phyloP scores from a whole-genome alignment of 305 asterid species.

The Fraxinus baroniana region DNA sequence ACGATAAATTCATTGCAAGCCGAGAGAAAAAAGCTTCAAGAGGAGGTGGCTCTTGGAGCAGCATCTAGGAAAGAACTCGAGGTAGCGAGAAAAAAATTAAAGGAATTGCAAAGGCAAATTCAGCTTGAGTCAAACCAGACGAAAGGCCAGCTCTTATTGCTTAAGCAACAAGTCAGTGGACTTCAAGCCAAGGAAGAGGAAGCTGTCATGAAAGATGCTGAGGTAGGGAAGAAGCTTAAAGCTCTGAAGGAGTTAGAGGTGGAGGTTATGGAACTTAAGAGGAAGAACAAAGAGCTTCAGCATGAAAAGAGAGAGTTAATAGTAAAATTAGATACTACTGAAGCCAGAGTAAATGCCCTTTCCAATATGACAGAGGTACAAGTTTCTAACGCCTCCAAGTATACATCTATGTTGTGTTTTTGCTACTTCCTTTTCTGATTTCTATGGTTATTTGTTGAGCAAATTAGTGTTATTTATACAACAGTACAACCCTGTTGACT shows the following conservation, averaged over 20 bases:
- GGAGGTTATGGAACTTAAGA: conserved; percentile 84
- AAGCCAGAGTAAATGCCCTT: conserved; percentile 59
- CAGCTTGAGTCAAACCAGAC: conserved; percentile 93
- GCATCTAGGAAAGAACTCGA: conserved; percentile 68
- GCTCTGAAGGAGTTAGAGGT: conserved; percentile 74
- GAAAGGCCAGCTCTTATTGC: conserved; percentile 77
- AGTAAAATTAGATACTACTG: conserved; percentile 78
- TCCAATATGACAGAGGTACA: conserved; percentile 87
- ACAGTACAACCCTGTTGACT: not conserved
- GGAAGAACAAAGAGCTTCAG: conserved; percentile 92
- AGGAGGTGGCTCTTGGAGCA: conserved; percentile 67
- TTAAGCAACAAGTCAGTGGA: conserved; percentile 84
- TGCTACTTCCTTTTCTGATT: not conserved
- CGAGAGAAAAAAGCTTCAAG: conserved; percentile 89
- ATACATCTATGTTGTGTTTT: not conserved
- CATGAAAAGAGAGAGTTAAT: conserved; percentile 80
- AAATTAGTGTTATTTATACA: not conserved
- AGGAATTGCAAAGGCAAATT: conserved; percentile 82
- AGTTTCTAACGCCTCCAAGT: not conserved
- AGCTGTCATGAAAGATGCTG: conserved; percentile 53
- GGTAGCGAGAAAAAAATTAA: conserved; percentile 64
- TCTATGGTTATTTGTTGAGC: not conserved
- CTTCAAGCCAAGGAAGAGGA: conserved; percentile 85
- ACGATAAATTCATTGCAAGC: conserved; percentile 78
- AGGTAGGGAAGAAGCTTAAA: conserved; percentile 78